Percentiles rank a stretch among this genome's conserved stretches.
These are phyloP conservation scores for Xylaria telfairii DNA, from an alignment of 495 filamentous ascomycete genomes.

Conservation along the genomic window DNA sequence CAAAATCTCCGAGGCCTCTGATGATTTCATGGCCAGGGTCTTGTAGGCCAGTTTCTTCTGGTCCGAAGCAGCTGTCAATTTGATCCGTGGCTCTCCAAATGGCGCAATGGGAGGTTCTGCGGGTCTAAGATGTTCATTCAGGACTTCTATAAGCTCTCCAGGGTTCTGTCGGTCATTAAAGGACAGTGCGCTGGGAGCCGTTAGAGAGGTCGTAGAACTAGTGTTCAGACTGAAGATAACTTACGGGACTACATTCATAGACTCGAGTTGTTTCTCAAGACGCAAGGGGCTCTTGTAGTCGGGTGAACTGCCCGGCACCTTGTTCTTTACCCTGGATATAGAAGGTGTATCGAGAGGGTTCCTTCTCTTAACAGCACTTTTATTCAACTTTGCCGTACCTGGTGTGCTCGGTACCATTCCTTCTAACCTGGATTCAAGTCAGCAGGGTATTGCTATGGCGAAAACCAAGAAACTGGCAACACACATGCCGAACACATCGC, in stretches of 20 bases:
- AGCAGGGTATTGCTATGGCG: slow-evolving; percentile 18
- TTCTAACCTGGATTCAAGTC: slow-evolving; percentile 65
- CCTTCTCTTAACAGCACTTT: slow-evolving; percentile 67
- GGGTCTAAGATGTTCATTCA: slow-evolving; percentile 75
- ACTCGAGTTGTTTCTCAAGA: slow-evolving; percentile 47
- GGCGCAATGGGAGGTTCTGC: slow-evolving; percentile 77
- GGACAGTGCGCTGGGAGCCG: slow-evolving; percentile 49
- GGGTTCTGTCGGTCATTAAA: slow-evolving; percentile 76
- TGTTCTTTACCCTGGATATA: slow-evolving; percentile 51
- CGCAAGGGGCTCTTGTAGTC: slow-evolving; percentile 49
- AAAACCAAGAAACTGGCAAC: slow-evolving; percentile 30
- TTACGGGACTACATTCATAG: slow-evolving; percentile 46
- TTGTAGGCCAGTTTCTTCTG: slow-evolving; percentile 89
- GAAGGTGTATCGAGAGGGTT: slow-evolving; percentile 50
- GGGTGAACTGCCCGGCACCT: slow-evolving; percentile 55
- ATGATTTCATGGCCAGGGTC: slow-evolving; percentile 90
- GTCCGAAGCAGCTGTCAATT: slow-evolving; percentile 80
- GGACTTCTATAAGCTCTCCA: slow-evolving; percentile 79
- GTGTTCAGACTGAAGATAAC: slow-evolving; percentile 17
- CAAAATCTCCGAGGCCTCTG: slow-evolving; percentile 87
- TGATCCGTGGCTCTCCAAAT: slow-evolving; percentile 76
- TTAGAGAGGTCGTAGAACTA: background rate
- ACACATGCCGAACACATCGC: slow-evolving; percentile 86
- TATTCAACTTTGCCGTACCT: slow-evolving; percentile 52
- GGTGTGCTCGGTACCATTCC: slow-evolving; percentile 77